Conservation (phyloP, 805 yeast genomes). For the Yamadazyma tumulicola region DNA sequence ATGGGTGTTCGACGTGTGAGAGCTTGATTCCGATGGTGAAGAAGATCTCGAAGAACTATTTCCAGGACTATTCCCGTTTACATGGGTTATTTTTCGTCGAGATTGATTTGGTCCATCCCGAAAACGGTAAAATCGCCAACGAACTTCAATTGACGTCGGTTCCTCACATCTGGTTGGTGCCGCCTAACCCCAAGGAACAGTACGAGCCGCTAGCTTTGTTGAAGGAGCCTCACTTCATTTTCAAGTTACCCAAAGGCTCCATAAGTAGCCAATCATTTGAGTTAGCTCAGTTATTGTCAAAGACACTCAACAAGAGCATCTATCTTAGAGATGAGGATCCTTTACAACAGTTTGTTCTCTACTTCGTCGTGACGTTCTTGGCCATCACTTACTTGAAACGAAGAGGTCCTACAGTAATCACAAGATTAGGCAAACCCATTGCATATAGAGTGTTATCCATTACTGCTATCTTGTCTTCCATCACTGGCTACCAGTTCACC, state of each 20-base stretch:
- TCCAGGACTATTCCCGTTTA: constrained; percentile 39
- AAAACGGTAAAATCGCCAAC: constrained; percentile 40
- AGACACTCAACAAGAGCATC: constrained; percentile 42
- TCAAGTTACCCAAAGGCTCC: constrained; percentile 33
- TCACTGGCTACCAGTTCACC: constrained; percentile 66
- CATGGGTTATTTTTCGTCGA: constrained; percentile 43
- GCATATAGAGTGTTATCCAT: constrained; percentile 29
- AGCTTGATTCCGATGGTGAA: constrained; percentile 40
- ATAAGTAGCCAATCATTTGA: constrained; percentile 38
- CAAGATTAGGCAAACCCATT: constrained; percentile 12
- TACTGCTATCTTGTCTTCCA: constrained; percentile 39
- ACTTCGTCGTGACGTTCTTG: constrained; percentile 44
- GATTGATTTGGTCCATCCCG: constrained; percentile 45
- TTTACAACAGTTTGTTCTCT: constrained; percentile 36
- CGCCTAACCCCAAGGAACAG: constrained; percentile 37
- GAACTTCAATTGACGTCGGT: constrained; percentile 45
- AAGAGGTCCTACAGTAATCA: constrained; percentile 30
- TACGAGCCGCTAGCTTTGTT: constrained; percentile 19
- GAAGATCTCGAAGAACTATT: constrained; percentile 38
- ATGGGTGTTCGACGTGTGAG: constrained; percentile 48
- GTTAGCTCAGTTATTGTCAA: constrained; percentile 53
- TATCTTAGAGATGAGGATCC: constrained; percentile 42
- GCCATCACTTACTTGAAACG: constrained; percentile 48
- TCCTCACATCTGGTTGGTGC: constrained; percentile 68
- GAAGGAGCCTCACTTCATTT: constrained; percentile 29